Base-by-base conservation (phyloP, 108 stramenopile species). In the Pseudonitzschia pungens region DNA sequence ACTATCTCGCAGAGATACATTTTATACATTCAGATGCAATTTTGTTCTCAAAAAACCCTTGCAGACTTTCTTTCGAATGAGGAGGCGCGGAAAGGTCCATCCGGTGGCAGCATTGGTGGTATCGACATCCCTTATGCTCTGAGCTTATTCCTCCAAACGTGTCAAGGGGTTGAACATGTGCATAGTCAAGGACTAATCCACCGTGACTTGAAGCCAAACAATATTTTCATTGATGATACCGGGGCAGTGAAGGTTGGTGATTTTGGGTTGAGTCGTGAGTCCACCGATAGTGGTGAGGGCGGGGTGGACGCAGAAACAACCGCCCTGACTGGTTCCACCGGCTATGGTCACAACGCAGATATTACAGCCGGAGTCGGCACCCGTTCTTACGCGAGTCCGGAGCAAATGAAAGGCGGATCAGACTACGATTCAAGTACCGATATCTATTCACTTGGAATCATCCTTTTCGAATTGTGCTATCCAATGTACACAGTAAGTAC, bases 11-110 rank as follows among this genome's bases (percentile, higher is more conserved):
- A 70, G 18, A 62, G 75, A 31, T 89, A 91, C 55, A 89, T 84
- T 56, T 78, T 98, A 29, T 97, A 95, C 82, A 98, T 98, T 71
- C 97, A 97, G 75, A 98, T 98, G 98, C 96, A 97, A 81, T 94
- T 94, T 71, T 98, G 98, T 79, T 75, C 83, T 53, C 89, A 90
- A 42, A 85, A 90, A 56, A 97, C 97, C 8, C 79, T 98, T 41
- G 88, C 84, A 26, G 89, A 97, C 40, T 96, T 95, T 43, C 69
- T 92, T 21, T 65, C 78, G 18, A 82, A 86, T 70, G 72, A 74
- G n/a, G 77, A 90, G 24, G 79, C 86, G 7, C 80, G 94, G 40
- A 68, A 71, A 45, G 86, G 87, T n/a, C 42, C 54, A 43, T 40
- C 65, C 1, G 57, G 28, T 16, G 57, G 52, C 29, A 58, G 45